These are phyloP conservation scores for Boletus barrowsii DNA, from an alignment of 768 basidiomycete species.

Conservation along the genomic window DNA sequence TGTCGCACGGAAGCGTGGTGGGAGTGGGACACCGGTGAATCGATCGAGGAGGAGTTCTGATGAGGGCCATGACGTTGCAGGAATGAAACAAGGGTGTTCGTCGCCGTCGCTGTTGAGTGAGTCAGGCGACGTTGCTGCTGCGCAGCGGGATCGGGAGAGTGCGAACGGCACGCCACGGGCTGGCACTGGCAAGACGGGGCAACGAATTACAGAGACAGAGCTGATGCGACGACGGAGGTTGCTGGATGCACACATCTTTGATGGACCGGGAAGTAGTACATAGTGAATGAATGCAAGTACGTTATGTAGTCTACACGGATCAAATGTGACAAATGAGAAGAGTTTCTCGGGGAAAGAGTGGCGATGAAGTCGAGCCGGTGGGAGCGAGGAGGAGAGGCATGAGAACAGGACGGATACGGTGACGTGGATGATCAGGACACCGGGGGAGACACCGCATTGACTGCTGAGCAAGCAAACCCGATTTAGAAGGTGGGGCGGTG, in stretches of 20 bases:
- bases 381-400: background rate
- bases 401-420: background rate
- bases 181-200: constrained; percentile 48
- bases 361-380: background rate
- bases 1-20: constrained; percentile 51
- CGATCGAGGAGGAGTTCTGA: constrained; percentile 20
- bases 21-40: constrained; percentile 26
- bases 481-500: constrained; percentile 28
- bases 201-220: constrained; percentile 74
- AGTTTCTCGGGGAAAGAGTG: background rate
- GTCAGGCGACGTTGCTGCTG: background rate
- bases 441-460: constrained; percentile 25
- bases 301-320: constrained; percentile 2
- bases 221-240: constrained; percentile 75
- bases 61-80: constrained; percentile 13
- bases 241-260: constrained; percentile 69
- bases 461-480: constrained; percentile 13
- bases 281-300: background rate
- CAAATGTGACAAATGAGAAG: background rate
- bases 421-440: constrained; percentile 9
- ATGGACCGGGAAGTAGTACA: constrained; percentile 14
- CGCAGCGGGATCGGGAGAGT: constrained; percentile 25
- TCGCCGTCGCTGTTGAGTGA: constrained; percentile 9
- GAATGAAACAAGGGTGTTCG: constrained; percentile 18
- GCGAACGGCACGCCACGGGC: constrained; percentile 25